These are phyloP conservation scores for Kurtzmaniella fragi DNA, from an alignment of 805 yeast species.

Conservation along the genomic window DNA sequence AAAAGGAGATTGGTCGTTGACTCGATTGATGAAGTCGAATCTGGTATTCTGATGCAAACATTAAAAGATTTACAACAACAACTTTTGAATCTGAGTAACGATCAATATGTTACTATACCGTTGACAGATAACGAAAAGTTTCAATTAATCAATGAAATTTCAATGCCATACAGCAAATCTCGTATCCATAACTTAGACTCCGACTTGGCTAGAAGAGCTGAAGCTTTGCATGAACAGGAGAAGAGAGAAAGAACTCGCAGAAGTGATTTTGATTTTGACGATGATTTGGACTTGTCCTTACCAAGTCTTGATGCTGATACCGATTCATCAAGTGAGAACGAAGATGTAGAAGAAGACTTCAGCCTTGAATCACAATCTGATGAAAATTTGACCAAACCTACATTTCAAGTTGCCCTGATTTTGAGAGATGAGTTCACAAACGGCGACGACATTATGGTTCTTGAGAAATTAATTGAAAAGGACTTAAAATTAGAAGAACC, in stretches of 20 bases:
- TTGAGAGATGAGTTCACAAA: conserved; percentile 29
- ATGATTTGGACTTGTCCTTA: conserved; percentile 18
- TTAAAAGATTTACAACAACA: conserved; percentile 24
- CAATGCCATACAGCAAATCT: conserved; percentile 20
- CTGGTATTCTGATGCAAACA: conserved; percentile 34
- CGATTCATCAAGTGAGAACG: conserved; percentile 1
- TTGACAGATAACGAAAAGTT: conserved; percentile 29
- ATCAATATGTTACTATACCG: conserved; percentile 19
- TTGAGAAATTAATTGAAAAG: conserved; percentile 20
- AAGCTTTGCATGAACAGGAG: conserved; percentile 20
- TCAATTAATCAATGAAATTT: conserved; percentile 28
- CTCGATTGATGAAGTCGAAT: conserved; percentile 36
- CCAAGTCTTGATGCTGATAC: conserved; percentile 13
- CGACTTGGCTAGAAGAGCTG: conserved; percentile 23
- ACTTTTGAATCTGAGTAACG: conserved; percentile 15
- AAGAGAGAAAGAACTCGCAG: conserved; percentile 22
- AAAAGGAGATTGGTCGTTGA: conserved; percentile 46
- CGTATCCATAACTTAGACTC: conserved; percentile 25
- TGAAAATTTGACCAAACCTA: conserved; percentile 41
- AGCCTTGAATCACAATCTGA: conserved; percentile 11
- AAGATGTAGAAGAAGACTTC: conserved; percentile 1
- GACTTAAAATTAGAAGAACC: conserved; percentile 17
- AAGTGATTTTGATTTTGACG: conserved; percentile 19
- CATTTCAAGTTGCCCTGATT: conserved; percentile 48
- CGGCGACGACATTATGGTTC: conserved; percentile 36